Evolutionary conservation across 1,284 basidiomycete species (phyloP).

Genomic region (Cutaneotrichosporon cavernicola): DNA sequence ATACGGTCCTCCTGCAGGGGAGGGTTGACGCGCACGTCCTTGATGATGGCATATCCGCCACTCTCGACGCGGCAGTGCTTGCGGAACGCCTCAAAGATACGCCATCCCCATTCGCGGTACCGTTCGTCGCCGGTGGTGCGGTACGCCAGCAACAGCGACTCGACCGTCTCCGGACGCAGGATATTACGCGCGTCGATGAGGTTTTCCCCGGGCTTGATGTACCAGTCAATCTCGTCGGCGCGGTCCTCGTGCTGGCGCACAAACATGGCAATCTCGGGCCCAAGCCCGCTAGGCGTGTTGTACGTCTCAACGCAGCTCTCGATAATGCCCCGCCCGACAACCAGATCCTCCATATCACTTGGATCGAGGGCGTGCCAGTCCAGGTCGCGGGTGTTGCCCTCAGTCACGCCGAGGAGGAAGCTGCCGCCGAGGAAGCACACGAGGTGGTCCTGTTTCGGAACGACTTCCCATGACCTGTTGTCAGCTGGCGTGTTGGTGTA

Average conservation of each 20-base stretch:
- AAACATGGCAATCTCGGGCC: conserved; percentile 81
- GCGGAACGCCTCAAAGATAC: conserved; percentile 86
- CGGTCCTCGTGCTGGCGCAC: conserved; percentile 53
- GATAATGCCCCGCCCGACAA: conserved; percentile 73
- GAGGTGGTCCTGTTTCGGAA: conserved; percentile 91
- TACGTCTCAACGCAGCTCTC: conserved; percentile 87
- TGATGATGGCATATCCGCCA: conserved; percentile 81
- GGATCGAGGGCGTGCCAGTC: conserved; percentile 55
- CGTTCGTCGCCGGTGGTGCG: conserved; percentile 76
- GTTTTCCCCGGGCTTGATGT: conserved; percentile 65
- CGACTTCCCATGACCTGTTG: conserved; percentile 65
- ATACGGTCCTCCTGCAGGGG: conserved; percentile 77
- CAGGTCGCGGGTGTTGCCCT: conserved; percentile 58
- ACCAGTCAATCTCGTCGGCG: conserved; percentile 68
- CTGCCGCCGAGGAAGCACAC: conserved; percentile 93
- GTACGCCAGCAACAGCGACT: conserved; percentile 84
- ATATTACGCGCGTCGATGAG: conserved; percentile 86
- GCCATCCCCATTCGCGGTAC: conserved; percentile 84
- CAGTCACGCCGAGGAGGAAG: conserved; percentile 83
- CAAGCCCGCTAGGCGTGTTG: conserved; percentile 77
- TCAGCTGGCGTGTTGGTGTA: conserved; percentile 2
- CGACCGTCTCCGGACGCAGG: conserved; percentile 89
- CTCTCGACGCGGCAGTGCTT: conserved; percentile 67
- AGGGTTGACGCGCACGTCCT: conserved; percentile 74
- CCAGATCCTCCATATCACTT: conserved; percentile 71